Base-by-base conservation (phyloP, 1,284 basidiomycete species). In the Papiliotrema nemorosa region DNA sequence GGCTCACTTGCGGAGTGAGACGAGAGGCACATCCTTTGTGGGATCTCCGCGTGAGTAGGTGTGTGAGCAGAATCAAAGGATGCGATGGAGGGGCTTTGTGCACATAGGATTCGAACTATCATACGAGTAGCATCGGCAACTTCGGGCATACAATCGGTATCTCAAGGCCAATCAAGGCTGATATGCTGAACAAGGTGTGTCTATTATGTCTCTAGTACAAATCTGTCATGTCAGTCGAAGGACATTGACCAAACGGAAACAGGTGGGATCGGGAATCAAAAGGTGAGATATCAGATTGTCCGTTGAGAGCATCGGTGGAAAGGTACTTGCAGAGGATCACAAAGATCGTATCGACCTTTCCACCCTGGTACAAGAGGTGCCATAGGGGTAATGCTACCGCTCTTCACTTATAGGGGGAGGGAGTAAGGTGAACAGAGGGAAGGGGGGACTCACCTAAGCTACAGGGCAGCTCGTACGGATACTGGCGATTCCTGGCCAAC, bases 321-420 rank as follows among this genome's bases (percentile, higher is more conserved):
- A 33, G 9, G 31, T 33, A 16, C n/a, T n/a, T n/a, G n/a, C n/a
- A n/a, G n/a, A n/a, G n/a, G n/a, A n/a, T n/a, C n/a, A n/a, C n/a
- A n/a, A n/a, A n/a, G n/a, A n/a, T n/a, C n/a, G n/a, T n/a, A n/a
- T n/a, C n/a, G n/a, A n/a, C n/a, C n/a, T n/a, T n/a, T n/a, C 34
- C 49, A 56, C 57, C 62, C 69, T 71, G 63, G 63, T 63, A 65
- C 69, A 71, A 71, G 69, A 71, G 69, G 69, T 71, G 69, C 69
- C 69, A 71, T 64, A 64, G 66, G 69, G 66, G 67, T 59, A 64
- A 44, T 57, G 53, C 44, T 62, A 59, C 67, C 65, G 62, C 69
- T 71, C 69, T 71, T 71, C 69, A 71, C 63, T 62, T 63, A 55
- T 57, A 29, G 36, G 36, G 33, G 38, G 20, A 29, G 44, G 27